Base-by-base conservation (phyloP, 2,329 filamentous ascomycete genomes). In the Botrytis sinoallii region DNA sequence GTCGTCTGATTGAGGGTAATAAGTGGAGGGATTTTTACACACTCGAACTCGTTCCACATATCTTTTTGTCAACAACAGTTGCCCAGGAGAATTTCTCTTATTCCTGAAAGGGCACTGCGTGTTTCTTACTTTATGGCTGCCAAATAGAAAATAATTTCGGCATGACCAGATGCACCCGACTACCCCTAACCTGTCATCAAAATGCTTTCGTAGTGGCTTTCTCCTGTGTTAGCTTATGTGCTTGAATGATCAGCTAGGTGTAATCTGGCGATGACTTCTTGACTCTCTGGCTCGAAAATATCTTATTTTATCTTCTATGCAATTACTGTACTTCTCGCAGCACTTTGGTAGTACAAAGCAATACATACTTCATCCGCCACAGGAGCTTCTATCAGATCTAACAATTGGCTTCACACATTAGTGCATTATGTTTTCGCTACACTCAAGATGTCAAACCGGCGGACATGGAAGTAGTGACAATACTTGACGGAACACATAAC, bases 71-170 rank as follows among this genome's bases (percentile, higher is more conserved):
- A 48, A 25, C 22, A 9, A 48, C 25, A 25, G 22, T 25, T 48
- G 46, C 22, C 4, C 9, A 12, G 20, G 9, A 1, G 1, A 25
- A 48, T 25, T 1, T 0, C 4, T 12, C 9, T 12, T 0, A 25
- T 48, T 48, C 22, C 9, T 48, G 9, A 5, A 10, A 25, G 9
- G 12, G 22, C 4, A 12, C 4, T 12, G 9, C 10, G 4, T 12
- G 4, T 25, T 48, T 5, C 22, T 48, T 48, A 22, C 22, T 25
- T 48, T 48, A 12, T 48, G 46, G 3, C 10, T 3, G 0, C 46
- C 22, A 25, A 25, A 25, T 25, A 25, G 4, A 25, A 12, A 14
- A 14, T 44, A 44, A 16, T 44, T 38, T 16, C 7, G n/a, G 22
- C 4, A 52, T 14, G 22, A 25, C 0, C 9, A 25, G 10, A 9